Evolutionary conservation across 176 grass and related monocot species (phyloP), one percentile per base, ranked within the genome.

Genomic region (Carex cristatella): DNA sequence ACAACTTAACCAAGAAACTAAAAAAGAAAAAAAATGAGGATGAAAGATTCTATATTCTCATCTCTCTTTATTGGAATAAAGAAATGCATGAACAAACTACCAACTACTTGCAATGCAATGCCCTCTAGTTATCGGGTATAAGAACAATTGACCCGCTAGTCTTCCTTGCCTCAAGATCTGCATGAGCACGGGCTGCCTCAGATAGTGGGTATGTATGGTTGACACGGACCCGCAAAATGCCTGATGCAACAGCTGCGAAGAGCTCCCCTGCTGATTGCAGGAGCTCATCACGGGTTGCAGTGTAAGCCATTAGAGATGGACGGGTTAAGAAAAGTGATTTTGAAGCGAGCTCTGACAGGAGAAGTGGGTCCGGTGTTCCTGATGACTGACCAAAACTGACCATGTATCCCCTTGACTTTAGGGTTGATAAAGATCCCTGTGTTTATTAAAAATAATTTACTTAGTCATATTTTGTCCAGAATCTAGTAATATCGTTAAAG

Each of bases 371-470:
- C 7, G 81, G 84, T 32, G n/a, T 77, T 10, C 90, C 90, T 68
- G 90, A 94, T 69, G 86, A 87, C 56, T 92, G 92, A 51, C 92
- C 90, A 55, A 90, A 92, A 51, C 75, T 90, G 80, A 94, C 79
- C 90, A 92, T 85, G 66, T 84, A 92, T 27, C 92, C 92, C 19
- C 81, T 79, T 0, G 37, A 23, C 81, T 59, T 85, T 68, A 94
- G 78, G 77, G 87, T 86, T 18, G 86, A 79, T 61, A 94, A 76
- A 0, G 90, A 92, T 35, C 88, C 88, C 88, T 92, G 61, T 79
- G 86, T 27, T 57, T 7, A 78, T 82, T 18, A 69, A 14, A 44
- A 28, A 13, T 30, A 75, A 30, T 28, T 28, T 75, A 75, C 3
- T 61, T 7, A n/a, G 58, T 75, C 19, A 28, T 51, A 75, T 51